A percentile compares a stretch with the other conserved stretches of the same genome.
Conservation (phyloP, 2,329 filamentous ascomycete genomes). For the Cercospora sp. region DNA sequence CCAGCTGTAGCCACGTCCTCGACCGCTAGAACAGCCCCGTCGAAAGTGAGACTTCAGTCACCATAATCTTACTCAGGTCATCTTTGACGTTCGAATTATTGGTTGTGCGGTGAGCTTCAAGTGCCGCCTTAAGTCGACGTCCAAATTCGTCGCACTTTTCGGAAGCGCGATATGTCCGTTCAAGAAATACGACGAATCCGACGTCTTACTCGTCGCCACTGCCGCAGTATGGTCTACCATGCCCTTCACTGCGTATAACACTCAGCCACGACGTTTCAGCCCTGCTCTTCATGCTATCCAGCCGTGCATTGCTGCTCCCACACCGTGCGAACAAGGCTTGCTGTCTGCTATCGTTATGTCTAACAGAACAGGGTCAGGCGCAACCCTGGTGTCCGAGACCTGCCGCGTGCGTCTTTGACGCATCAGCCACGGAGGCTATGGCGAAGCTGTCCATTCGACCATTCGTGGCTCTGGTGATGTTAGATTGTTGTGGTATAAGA, state of each 20-base stretch:
- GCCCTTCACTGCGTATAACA: neutral
- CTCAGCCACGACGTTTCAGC: neutral
- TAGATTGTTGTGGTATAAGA: neutral
- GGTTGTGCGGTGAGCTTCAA: neutral
- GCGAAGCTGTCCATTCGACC: neutral
- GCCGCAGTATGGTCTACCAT: neutral
- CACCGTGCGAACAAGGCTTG: neutral
- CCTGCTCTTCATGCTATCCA: neutral
- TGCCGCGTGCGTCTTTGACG: neutral
- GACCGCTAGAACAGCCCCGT: neutral
- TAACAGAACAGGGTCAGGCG: neutral
- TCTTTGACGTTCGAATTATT: neutral
- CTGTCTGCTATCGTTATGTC: neutral
- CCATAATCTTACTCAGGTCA: neutral
- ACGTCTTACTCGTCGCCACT: neutral
- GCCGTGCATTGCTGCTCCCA: neutral
- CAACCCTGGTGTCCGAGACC: neutral
- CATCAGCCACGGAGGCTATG: neutral
- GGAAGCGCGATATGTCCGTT: neutral
- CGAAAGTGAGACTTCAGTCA: neutral
- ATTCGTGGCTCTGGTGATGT: neutral
- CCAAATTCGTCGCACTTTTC: neutral
- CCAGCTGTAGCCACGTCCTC: neutral
- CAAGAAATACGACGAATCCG: neutral
- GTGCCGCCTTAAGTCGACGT: neutral